phyloP scores from a whole-genome alignment of 2,329 filamentous ascomycete species.

The Fonsecaea pugnacius region DNA sequence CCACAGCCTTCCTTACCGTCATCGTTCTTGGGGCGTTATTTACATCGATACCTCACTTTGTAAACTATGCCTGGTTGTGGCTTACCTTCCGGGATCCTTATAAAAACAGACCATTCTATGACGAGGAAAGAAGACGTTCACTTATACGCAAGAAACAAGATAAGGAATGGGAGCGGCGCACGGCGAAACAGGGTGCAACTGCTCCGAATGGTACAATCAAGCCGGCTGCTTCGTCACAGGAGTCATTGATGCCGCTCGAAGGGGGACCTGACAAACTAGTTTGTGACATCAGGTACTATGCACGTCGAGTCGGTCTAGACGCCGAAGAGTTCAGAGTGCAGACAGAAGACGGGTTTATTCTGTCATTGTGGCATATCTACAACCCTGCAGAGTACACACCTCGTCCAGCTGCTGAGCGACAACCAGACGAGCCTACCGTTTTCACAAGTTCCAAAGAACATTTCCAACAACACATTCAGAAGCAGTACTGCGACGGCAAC shows the following conservation, averaged over 20 bases:
- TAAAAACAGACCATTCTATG: slow-evolving; percentile 67
- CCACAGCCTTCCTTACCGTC: slow-evolving; percentile 73
- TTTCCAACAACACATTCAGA: slow-evolving; percentile 36
- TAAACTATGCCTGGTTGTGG: slow-evolving; percentile 56
- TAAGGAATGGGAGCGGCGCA: slow-evolving; percentile 62
- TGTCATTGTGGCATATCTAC: slow-evolving; percentile 86
- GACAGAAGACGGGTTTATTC: slow-evolving; percentile 91
- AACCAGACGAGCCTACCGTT: slow-evolving; percentile 62
- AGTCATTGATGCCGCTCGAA: slow-evolving; percentile 74
- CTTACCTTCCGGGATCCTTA: slow-evolving; percentile 66
- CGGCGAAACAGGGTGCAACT: slow-evolving; percentile 41
- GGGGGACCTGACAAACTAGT: slow-evolving; percentile 78
- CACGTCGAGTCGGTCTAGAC: slow-evolving; percentile 82
- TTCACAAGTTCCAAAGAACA: slow-evolving; percentile 57
- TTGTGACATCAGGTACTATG: slow-evolving; percentile 84
- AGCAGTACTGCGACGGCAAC: slow-evolving; percentile 46
- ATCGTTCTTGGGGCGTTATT: slow-evolving; percentile 77
- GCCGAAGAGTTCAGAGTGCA: slow-evolving; percentile 82
- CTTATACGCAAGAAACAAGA: slow-evolving; percentile 62
- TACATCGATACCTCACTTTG: slow-evolving; percentile 63
- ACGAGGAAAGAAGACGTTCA: slow-evolving; percentile 70
- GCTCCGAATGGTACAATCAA: slow-evolving; percentile 37
- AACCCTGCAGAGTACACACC: slow-evolving; percentile 74
- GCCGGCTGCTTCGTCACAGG: slow-evolving; percentile 37
- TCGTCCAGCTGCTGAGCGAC: slow-evolving; percentile 48